Base-by-base conservation (phyloP, 1,139 yeast species). In the Pichia sp. region DNA sequence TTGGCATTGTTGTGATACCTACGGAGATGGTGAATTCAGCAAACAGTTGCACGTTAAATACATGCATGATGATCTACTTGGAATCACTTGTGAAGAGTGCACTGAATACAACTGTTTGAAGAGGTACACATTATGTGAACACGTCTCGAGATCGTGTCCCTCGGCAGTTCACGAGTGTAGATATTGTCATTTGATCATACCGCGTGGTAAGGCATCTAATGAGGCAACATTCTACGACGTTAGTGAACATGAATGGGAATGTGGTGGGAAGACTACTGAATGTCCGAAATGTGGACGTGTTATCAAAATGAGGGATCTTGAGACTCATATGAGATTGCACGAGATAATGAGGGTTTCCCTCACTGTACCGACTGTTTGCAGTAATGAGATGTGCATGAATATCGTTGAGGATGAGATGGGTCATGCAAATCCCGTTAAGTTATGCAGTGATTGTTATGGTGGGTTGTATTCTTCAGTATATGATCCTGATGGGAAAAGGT, bases 231-330 rank as follows among this genome's bases (percentile, higher is more conserved):
- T 66, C 17, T 55, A 56, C 24, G 72, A 69, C 1, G 47, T 67
- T 27, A 58, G 71, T 8, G 67, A 72, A 56, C 94, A 82, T 56
- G 94, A 82, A 50, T 69, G 69, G 40, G 56, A 54, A 14, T 82
- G 94, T 56, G 91, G 94, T 0, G 69, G 74, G 37, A 72, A 74
- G 39, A 82, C 93, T 0, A 67, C 70, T 13, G 82, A 77, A 37
- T 82, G 94, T 51, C 64, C 59, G 30, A 62, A 64, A 40, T 82
- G 94, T 53, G 52, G 56, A 14, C 66, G 68, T 33, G 64, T 70
- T 0, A 59, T 80, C 3, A 63, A 78, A 29, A 55, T 70, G 30
- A 66, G 78, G 39, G 86, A 80, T 44, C 47, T 77, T 30, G 55
- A 59, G 16, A 60, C 69, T 16, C 94, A 82, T 54, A 45, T 73